phyloP scores from a whole-genome alignment of 495 filamentous ascomycete species.

The Tetracladium marchalianum region DNA sequence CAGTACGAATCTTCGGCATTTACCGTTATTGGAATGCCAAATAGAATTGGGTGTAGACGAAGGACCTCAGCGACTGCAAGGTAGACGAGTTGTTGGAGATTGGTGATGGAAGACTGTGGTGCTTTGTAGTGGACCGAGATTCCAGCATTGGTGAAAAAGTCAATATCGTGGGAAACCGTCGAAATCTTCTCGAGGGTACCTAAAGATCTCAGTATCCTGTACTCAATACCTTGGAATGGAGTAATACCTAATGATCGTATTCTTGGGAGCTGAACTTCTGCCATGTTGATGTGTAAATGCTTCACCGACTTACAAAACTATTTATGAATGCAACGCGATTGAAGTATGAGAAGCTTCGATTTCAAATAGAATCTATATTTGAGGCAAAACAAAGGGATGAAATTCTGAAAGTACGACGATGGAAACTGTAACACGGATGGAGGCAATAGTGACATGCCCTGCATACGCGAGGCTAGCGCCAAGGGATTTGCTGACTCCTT shows the following conservation, averaged over 20 bases:
- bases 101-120: not conserved
- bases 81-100: slow-evolving; percentile 2
- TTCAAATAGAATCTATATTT: not conserved
- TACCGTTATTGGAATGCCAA: slow-evolving; percentile 7
- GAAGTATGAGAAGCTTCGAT: not conserved
- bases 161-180: slow-evolving; percentile 10
- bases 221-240: not conserved
- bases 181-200: slow-evolving; percentile 12
- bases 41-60: slow-evolving; percentile 8
- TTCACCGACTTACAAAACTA: too few relatives aligned
- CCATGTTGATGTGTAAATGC: not conserved
- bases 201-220: not conserved
- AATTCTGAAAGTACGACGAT: too few relatives aligned
- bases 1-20: slow-evolving; percentile 8
- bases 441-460: too few relatives aligned
- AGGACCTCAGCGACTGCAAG: slow-evolving; percentile 8
- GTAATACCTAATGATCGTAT: slow-evolving; percentile 1
- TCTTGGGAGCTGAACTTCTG: not conserved
- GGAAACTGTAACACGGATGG: too few relatives aligned
- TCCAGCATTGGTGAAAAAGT: slow-evolving; percentile 16
- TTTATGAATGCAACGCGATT: too few relatives aligned
- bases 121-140: slow-evolving; percentile 7
- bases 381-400: too few relatives aligned
- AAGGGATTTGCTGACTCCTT: too few relatives aligned
- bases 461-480: too few relatives aligned